phyloP scores from a whole-genome alignment of 2,329 filamentous ascomycete genomes.

The Talaromyces albobiverticillius region DNA sequence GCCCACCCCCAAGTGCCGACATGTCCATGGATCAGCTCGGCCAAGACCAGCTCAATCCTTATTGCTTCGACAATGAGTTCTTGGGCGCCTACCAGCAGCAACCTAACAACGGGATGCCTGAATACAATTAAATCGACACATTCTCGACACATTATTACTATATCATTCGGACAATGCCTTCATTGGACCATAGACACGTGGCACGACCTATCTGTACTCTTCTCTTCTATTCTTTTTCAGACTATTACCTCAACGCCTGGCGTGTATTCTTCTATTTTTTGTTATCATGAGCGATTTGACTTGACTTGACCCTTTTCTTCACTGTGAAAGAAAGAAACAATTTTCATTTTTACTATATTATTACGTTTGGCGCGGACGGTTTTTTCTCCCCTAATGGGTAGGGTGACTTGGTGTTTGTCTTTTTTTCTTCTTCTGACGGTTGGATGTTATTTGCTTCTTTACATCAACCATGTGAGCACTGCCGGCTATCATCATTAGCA shows the following conservation, averaged over 20 bases:
- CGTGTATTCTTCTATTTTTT: conserved; percentile 8
- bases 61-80: conserved; percentile 15
- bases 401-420: too few species aligned
- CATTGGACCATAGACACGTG: conserved; percentile 2
- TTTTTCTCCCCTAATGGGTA: too few species aligned
- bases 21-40: conserved; percentile 13
- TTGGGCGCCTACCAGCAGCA: conserved; percentile 4
- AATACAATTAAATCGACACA: not conserved
- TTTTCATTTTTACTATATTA: too few species aligned
- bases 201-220: not conserved
- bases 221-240: not conserved
- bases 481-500: not conserved
- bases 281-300: not conserved
- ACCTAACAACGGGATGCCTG: conserved; percentile 4
- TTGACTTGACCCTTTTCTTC: not conserved
- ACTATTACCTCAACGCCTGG: conserved; percentile 2
- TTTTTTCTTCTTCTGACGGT: too few species aligned
- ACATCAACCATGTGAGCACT: too few species aligned
- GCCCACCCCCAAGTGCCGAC: conserved; percentile 10
- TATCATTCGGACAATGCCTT: not conserved
- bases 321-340: not conserved
- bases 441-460: too few species aligned
- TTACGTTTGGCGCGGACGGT: too few species aligned
- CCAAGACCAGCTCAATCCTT: conserved; percentile 9
- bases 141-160: not conserved